Evolutionary conservation across 768 basidiomycete species (phyloP), one percentile per base, ranked within the genome.

Genomic region (Russula dissimulans): DNA sequence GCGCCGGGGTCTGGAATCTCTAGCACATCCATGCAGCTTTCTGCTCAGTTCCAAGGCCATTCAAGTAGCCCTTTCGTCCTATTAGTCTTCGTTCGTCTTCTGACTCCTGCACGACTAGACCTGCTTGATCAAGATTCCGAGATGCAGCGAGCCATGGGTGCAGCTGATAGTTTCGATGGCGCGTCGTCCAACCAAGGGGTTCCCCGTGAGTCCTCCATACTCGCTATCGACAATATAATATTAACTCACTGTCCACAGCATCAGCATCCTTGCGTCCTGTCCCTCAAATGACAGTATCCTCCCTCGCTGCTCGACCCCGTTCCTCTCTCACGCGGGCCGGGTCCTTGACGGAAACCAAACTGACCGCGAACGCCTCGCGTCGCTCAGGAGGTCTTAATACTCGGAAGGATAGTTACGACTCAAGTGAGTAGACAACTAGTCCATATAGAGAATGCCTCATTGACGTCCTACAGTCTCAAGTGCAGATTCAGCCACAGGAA

Each of bases 41-140:
- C 65, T 42, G 45, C 54, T 11, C 57, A 64, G 18, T 46, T 60
- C 18, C 65, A 64, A 34, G 61, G 59, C 34, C 48, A 56, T 14
- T 66, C 65, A 36, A 64, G 65, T 66, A 54, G 15, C 56, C 3
- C 26, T 7, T 32, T 31, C 18, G 18, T 38, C 18, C 15, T 11
- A 14, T 31, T 22, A 17, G 31, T 8, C 26, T 15, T 38, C 51
- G 10, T 26, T 34, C 31, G 15, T 45, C 17, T 29, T 11, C 50
- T 54, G 3, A 56, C 49, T 5, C 46, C 38, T 14, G 12, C 10
- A 2, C 22, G 44, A 38, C 29, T 48, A 66, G 65, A 66, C 54
- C 65, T 66, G n/a, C 59, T 66, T n/a, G 65, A 66, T 34, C 56
- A 65, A 17, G 65, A 66, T 39, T 64, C 65, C 0, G 63, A 64